Evolutionary conservation across 371 early-diverging fungal genomes (phyloP).

Genomic region (Mortierella sp.): DNA sequence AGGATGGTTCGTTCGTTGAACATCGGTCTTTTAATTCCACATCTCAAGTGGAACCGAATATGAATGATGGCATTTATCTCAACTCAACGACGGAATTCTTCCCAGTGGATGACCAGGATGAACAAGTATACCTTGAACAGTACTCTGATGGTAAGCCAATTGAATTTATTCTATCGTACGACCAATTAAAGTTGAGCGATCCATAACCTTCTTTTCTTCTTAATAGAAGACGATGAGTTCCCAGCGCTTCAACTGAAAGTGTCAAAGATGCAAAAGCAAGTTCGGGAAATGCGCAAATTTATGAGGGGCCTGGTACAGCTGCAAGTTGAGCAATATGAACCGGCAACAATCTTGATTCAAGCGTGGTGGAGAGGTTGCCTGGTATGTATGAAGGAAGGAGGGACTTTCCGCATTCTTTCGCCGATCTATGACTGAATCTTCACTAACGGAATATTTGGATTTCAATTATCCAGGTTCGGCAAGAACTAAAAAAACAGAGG

Average conservation of each 20-base stretch:
- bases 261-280: constrained; percentile 48
- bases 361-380: constrained; percentile 57
- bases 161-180: not conserved
- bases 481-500: constrained; percentile 41
- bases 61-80: constrained; percentile 38
- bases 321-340: constrained; percentile 53
- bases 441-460: not conserved
- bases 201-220: not conserved
- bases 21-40: constrained; percentile 28
- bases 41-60: constrained; percentile 20
- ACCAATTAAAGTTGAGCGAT: not conserved
- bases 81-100: constrained; percentile 52
- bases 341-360: constrained; percentile 54
- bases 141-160: constrained; percentile 42
- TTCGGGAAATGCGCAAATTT: constrained; percentile 56
- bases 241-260: constrained; percentile 48
- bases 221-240: constrained; percentile 37
- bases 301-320: constrained; percentile 52
- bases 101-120: constrained; percentile 50
- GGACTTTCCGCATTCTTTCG: too few relatives aligned
- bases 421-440: not conserved
- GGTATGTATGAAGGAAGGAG: constrained; percentile 15
- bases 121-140: constrained; percentile 49
- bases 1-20: constrained; percentile 42
- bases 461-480: constrained; percentile 33